Evolutionary conservation across 768 basidiomycete genomes (phyloP), one percentile per base, ranked within the genome.

Genomic region (Lyophyllum semitale): DNA sequence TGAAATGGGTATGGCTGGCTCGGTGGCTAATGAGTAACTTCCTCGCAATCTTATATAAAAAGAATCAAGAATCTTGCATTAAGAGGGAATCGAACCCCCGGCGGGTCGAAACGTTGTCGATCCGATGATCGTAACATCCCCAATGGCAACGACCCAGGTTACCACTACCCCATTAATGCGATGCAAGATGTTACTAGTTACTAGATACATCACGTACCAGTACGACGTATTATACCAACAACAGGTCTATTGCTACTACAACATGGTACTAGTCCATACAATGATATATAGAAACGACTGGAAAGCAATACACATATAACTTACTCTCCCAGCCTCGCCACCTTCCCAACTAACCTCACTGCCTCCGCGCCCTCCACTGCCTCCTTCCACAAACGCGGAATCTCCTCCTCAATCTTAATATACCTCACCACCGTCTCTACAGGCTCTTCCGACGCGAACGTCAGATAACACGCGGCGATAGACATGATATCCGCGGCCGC

Each of bases 31-130:
- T n/a, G n/a, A n/a, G n/a, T n/a, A n/a, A n/a, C n/a, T n/a, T n/a
- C n/a, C n/a, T n/a, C n/a, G n/a, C n/a, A n/a, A n/a, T n/a, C n/a
- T n/a, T n/a, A n/a, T n/a, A n/a, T n/a, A n/a, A n/a, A n/a, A n/a
- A n/a, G n/a, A n/a, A n/a, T n/a, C n/a, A n/a, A n/a, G n/a, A n/a
- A n/a, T n/a, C n/a, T n/a, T 87, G 86, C 86, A 87, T 87, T 85
- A 87, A 87, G 85, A 58, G 87, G 85, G 87, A 88, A 88, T 88
- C 84, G 85, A 88, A 88, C 87, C 85, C 85, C 85, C 87, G 87
- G 87, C 87, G 87, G 87, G 84, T 88, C 87, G 85, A 84, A n/a
- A n/a, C n/a, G n/a, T n/a, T n/a, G n/a, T n/a, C n/a, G n/a, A n/a
- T n/a, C n/a, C n/a, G n/a, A n/a, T n/a, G n/a, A n/a, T n/a, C n/a